phyloP scores from a whole-genome alignment of 805 yeast species.

The Barnettozyma californica region DNA sequence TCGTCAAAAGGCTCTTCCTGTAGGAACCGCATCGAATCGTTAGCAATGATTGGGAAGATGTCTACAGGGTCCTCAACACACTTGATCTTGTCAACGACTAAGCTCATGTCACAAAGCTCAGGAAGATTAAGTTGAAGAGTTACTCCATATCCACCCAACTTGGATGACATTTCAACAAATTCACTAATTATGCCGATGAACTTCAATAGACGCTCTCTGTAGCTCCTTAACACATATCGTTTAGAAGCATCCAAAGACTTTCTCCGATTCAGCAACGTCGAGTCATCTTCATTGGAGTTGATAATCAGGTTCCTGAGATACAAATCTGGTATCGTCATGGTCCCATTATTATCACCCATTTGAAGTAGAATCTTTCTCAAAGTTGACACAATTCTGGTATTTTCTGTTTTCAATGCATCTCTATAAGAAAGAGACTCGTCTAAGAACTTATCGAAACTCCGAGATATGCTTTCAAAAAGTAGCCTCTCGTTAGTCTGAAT shows the following conservation, averaged over 20 bases:
- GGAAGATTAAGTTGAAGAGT: conserved; percentile 16
- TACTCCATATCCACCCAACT: conserved; percentile 10
- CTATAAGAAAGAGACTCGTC: conserved; percentile 33
- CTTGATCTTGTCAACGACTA: conserved; percentile 7
- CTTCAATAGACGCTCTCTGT: conserved; percentile 25
- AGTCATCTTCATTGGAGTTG: conserved; percentile 19
- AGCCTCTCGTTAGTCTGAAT: conserved; percentile 43
- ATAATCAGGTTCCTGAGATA: conserved; percentile 34
- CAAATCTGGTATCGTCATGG: conserved; percentile 35
- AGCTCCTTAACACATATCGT: conserved; percentile 27
- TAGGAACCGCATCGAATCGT: conserved; percentile 19
- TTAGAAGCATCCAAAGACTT: conserved; percentile 29
- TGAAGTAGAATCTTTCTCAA: conserved; percentile 28
- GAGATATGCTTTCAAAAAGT: conserved; percentile 44
- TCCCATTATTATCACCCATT: conserved; percentile 33
- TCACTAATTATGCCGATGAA: conserved; percentile 16
- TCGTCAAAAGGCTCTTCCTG: conserved; percentile 19
- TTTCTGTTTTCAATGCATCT: conserved; percentile 26
- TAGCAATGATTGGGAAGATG: conserved; percentile 18
- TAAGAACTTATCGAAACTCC: conserved; percentile 40
- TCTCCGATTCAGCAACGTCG: conserved; percentile 30
- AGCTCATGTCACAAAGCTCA: conserved; percentile 2
- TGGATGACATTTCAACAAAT: conserved; percentile 4
- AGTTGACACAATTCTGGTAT: conserved; percentile 23
- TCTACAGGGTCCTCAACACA: conserved; percentile 9